Evolutionary conservation across 2,329 filamentous ascomycete species (phyloP).

Genomic region (Mollisia scopiformis): DNA sequence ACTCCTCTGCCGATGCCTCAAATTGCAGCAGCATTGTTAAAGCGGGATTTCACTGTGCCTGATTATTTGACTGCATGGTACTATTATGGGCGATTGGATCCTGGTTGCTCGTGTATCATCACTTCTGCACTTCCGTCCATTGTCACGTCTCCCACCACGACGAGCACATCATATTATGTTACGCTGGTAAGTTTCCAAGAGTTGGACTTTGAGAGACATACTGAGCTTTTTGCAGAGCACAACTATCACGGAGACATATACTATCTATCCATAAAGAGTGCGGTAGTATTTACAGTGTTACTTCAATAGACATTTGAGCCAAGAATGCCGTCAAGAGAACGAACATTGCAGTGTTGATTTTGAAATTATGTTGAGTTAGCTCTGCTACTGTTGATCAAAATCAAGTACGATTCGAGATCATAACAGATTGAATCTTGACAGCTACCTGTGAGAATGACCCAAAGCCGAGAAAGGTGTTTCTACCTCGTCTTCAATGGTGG

Average conservation of each 20-base stretch:
- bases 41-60: constrained; percentile 15
- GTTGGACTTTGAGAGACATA: not conserved
- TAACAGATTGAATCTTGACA: too few relatives aligned
- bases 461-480: too few relatives aligned
- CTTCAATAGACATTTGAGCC: not conserved
- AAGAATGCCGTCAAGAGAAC: not conserved
- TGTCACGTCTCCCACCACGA: constrained; percentile 7
- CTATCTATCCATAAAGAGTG: constrained; percentile 14
- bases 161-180: constrained; percentile 12
- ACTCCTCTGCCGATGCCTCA: not conserved
- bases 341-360: too few relatives aligned
- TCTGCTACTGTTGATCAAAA: too few relatives aligned
- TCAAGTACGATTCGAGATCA: too few relatives aligned
- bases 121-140: constrained; percentile 12
- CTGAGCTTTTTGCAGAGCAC: constrained; percentile 9
- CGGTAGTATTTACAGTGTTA: not conserved
- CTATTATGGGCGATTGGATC: constrained; percentile 16
- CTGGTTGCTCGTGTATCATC: constrained; percentile 20
- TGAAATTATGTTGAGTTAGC: too few relatives aligned
- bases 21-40: not conserved
- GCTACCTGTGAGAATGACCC: too few relatives aligned
- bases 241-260: constrained; percentile 18
- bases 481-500: too few relatives aligned
- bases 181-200: constrained; percentile 1
- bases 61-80: constrained; percentile 20